Conservation (phyloP, 169 alveolate genomes). For the Perkinsus olseni region DNA sequence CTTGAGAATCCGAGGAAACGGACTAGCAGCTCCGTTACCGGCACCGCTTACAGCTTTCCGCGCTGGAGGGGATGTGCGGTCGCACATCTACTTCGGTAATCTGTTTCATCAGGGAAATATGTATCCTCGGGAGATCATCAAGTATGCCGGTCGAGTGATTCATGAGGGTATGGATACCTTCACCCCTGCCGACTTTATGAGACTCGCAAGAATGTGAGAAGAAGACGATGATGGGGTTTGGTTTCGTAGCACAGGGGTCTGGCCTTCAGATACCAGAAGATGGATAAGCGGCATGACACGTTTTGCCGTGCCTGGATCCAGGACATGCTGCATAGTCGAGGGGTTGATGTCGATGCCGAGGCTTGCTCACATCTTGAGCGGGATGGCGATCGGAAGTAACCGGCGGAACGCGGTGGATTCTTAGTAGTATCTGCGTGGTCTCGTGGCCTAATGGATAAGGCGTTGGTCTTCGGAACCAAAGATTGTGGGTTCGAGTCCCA, state of each 20-base stretch:
- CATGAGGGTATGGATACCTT: background rate
- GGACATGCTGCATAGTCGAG: background rate
- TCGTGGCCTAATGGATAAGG: slow-evolving; percentile 87
- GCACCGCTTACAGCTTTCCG: too few species aligned
- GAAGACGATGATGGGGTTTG: background rate
- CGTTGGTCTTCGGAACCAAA: slow-evolving; percentile 90
- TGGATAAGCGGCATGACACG: background rate
- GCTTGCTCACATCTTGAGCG: background rate
- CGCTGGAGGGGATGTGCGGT: too few species aligned
- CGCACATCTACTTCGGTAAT: too few species aligned
- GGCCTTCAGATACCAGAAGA: background rate
- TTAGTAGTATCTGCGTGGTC: background rate
- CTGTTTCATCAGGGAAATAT: background rate
- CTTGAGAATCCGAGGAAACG: too few species aligned
- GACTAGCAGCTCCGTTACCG: too few species aligned
- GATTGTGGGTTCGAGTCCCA: slow-evolving; percentile 91
- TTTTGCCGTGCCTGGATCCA: background rate
- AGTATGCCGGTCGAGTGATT: background rate
- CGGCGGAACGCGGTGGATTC: background rate
- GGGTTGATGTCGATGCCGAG: background rate
- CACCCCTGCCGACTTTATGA: background rate
- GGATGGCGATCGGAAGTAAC: background rate
- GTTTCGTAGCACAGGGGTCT: background rate
- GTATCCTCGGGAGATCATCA: background rate
- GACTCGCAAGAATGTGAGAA: background rate